Base-by-base conservation (phyloP, 257 asterid genomes). In the Solanum etuberosum region DNA sequence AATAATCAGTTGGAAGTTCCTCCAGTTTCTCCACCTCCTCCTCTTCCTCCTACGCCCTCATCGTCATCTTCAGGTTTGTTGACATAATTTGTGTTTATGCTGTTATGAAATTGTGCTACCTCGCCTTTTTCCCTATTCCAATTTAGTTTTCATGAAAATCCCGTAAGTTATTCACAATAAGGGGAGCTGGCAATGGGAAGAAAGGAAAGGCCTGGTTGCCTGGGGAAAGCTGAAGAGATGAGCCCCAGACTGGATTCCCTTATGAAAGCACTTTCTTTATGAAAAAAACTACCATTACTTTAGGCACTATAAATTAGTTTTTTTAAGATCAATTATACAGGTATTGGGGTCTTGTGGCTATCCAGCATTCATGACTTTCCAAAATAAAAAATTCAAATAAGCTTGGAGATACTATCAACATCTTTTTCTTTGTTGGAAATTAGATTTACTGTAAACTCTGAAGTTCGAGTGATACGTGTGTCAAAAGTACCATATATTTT, bases 11-110 rank as follows among this genome's bases (percentile, higher is more conserved):
- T 97, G 93, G 93, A 89, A 1, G 25, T 85, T 40, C 94, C 88
- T 88, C 98, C 96, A 25, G 92, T 87, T 82, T 83, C 93, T 88
- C 99, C 98, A 27, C 97, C 99, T 37, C 95, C 98, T 85, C 93
- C 98, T 18, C 78, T 89, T 88, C 86, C 92, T 35, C 99, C 94
- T 31, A 54, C 92, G 31, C 84, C 92, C 10, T 93, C 96, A 87
- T 9, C 92, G 70, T 89, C 92, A 72, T 89, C 96, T 80, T 87
- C 90, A 92, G 95, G 94, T 93, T 84, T 73, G 90, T 85, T 82
- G 43, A 48, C 70, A 74, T 61, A 87, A 15, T 25, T 83, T 84
- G 40, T 77, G 18, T 27, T 31, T 82, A 35, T 38, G 51, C 25
- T 43, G 84, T 25, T 78, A 78, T 78, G 65, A 78, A 78, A 77